Conservation (phyloP, 2,329 filamentous ascomycete genomes). For the Scedosporium aurantiacum region DNA sequence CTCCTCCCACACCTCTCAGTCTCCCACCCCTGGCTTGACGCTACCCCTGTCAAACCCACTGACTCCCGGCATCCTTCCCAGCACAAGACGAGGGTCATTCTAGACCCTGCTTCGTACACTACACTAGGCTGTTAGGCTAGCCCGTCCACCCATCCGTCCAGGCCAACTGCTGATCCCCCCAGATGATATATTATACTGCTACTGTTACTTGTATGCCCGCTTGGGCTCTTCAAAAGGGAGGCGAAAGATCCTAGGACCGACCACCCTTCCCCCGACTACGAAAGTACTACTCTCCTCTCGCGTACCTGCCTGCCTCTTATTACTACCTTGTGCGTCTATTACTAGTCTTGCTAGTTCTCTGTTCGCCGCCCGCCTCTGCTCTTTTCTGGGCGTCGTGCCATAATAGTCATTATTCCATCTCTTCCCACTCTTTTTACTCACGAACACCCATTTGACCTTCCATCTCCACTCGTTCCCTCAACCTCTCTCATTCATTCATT, state of each 20-base stretch:
- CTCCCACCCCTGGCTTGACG: constrained; percentile 6
- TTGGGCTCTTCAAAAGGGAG: neutral
- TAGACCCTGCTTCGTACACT: too few species aligned
- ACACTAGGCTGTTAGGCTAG: neutral
- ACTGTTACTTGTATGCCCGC: neutral
- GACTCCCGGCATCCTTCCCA: constrained; percentile 2
- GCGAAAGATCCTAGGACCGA: neutral
- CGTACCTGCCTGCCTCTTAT: too few species aligned
- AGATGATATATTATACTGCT: constrained; percentile 2
- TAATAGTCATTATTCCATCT: neutral
- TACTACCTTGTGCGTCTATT: neutral
- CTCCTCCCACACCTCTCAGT: neutral
- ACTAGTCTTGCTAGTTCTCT: neutral
- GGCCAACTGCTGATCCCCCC: constrained; percentile 8
- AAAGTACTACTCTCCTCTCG: too few species aligned
- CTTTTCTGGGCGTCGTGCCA: neutral
- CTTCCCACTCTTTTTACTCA: neutral
- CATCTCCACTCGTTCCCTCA: neutral
- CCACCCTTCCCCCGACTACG: neutral
- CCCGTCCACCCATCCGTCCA: neutral
- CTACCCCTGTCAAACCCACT: constrained; percentile 8
- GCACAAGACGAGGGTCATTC: neutral
- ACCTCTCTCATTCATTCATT: neutral
- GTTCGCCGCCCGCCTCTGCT: neutral
- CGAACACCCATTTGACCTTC: neutral